Percentiles rank a stretch among this genome's conserved stretches.
phyloP scores from a whole-genome alignment of 2,329 filamentous ascomycete genomes.

The Huntiella decipiens region DNA sequence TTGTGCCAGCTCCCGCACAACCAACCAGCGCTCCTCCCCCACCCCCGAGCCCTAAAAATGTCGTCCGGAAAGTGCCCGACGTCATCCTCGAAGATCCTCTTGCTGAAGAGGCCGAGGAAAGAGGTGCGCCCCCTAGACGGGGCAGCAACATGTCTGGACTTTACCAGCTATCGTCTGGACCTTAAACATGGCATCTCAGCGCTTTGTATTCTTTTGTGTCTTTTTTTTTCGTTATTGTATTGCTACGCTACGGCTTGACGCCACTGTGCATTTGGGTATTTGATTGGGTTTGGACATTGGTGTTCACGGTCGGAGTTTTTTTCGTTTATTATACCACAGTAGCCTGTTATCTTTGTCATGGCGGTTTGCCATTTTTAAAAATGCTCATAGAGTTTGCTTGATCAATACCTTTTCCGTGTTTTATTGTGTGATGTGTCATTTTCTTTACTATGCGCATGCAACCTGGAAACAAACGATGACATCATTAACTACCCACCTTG shows the following conservation, averaged over 20 bases:
- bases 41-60: slow-evolving; percentile 4
- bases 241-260: not conserved
- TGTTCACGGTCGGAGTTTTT: too few species aligned
- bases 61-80: slow-evolving; percentile 3
- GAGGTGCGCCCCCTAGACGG: not conserved
- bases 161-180: slow-evolving; percentile 7
- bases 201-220: not conserved
- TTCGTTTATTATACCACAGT: too few species aligned
- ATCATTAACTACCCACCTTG: not conserved
- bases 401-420: not conserved
- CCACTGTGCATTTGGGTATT: too few species aligned
- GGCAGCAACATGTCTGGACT: slow-evolving; percentile 3
- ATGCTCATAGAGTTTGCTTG: too few species aligned
- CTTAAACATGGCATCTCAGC: not conserved
- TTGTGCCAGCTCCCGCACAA: not conserved
- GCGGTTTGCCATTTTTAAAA: too few species aligned
- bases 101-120: slow-evolving; percentile 6
- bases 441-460: not conserved
- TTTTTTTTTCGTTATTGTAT: not conserved
- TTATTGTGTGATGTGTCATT: not conserved
- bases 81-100: slow-evolving; percentile 10
- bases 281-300: not conserved
- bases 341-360: too few species aligned
- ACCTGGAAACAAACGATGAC: not conserved
- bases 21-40: not conserved